A percentile compares a stretch with the other conserved stretches of the same genome.
phyloP scores from a whole-genome alignment of 1,284 basidiomycete species.

The Ceratobasidium sp. region DNA sequence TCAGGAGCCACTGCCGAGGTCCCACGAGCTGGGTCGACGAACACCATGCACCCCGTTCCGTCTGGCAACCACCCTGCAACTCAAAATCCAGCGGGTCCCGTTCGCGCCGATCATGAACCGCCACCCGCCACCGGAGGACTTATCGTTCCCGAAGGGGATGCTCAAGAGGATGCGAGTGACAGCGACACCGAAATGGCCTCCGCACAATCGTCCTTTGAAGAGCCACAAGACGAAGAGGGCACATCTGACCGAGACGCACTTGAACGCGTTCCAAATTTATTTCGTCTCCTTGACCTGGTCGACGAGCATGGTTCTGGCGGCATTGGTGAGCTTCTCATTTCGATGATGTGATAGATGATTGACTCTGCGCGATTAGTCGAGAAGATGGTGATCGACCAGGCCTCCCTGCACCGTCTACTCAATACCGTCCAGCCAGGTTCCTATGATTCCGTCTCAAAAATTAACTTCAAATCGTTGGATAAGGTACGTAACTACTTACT shows the following conservation, averaged over 20 bases:
- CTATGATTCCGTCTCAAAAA: slow-evolving; percentile 44
- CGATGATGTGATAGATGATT: background rate
- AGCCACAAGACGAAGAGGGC: slow-evolving; percentile 57
- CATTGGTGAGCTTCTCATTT: slow-evolving; percentile 41
- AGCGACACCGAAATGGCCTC: slow-evolving; percentile 42
- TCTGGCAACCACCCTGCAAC: background rate
- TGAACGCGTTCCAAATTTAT: slow-evolving; percentile 34
- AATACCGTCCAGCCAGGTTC: slow-evolving; percentile 44
- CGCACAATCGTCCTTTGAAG: slow-evolving; percentile 30
- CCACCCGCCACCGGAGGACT: background rate
- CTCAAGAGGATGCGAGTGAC: background rate
- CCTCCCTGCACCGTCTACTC: slow-evolving; percentile 18
- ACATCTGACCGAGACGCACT: slow-evolving; percentile 60
- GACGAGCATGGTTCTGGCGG: slow-evolving; percentile 48
- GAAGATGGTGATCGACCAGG: slow-evolving; percentile 47
- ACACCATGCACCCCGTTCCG: background rate
- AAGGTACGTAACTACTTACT: background rate
- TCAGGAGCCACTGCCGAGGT: background rate
- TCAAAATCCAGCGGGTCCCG: background rate
- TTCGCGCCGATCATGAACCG: background rate
- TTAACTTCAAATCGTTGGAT: slow-evolving; percentile 43
- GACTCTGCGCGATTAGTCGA: slow-evolving; percentile 9
- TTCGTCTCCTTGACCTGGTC: slow-evolving; percentile 48
- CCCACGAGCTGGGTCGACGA: background rate
- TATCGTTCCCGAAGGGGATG: too few species aligned